phyloP scores from a whole-genome alignment of 345 rosid species.

The Salix caprea region DNA sequence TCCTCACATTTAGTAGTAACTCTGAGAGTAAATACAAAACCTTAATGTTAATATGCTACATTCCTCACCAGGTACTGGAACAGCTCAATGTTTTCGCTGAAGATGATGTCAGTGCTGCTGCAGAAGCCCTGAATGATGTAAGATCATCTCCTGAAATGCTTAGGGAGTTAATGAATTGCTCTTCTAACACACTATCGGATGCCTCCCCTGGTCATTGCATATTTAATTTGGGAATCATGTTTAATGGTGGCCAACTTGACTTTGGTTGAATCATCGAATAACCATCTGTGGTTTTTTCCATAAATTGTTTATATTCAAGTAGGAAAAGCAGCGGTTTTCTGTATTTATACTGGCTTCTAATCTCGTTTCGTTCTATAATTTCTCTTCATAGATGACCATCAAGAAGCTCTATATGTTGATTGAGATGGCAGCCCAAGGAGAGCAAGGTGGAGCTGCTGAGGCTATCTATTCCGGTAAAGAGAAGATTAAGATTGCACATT shows the following conservation, averaged over 20 bases:
- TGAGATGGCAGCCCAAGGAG: constrained; percentile 98
- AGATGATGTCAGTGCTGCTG: constrained; percentile 61
- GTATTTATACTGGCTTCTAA: background rate
- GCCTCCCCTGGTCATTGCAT: background rate
- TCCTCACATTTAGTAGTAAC: background rate
- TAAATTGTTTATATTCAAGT: background rate
- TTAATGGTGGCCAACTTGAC: background rate
- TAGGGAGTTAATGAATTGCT: background rate
- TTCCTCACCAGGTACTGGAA: constrained; percentile 46
- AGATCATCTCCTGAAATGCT: constrained; percentile 12
- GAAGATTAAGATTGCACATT: constrained; percentile 67
- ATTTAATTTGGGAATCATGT: background rate
- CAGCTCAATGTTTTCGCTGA: constrained; percentile 74
- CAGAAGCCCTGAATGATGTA: constrained; percentile 87
- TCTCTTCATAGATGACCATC: constrained; percentile 45
- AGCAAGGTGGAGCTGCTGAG: constrained; percentile 69
- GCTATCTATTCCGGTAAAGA: constrained; percentile 63
- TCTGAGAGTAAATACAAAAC: background rate
- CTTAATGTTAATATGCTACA: constrained; percentile 5
- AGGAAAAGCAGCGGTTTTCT: background rate
- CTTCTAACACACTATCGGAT: background rate
- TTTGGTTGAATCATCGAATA: background rate
- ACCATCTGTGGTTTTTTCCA: background rate
- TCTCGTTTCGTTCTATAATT: constrained; percentile 10
- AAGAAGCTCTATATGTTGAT: constrained; percentile 81